These are phyloP conservation scores for Xylaria acuta DNA, from an alignment of 495 filamentous ascomycete genomes.

Conservation along the genomic window DNA sequence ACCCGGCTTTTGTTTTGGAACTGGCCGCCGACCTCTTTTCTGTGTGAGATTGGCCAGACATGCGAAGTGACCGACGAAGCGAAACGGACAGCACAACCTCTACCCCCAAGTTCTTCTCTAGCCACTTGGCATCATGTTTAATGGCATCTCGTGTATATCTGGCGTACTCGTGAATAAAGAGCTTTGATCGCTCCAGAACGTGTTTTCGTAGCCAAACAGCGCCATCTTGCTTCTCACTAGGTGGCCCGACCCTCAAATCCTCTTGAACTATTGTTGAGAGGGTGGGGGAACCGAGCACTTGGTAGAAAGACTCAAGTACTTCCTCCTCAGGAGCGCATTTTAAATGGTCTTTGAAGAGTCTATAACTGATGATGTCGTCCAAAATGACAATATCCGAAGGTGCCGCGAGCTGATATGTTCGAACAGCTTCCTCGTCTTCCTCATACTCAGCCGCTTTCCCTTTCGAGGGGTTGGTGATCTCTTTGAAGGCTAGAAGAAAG, in stretches of 20 bases:
- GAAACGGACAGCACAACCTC: slow-evolving; percentile 74
- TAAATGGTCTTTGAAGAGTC: slow-evolving; percentile 80
- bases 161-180: slow-evolving; percentile 80
- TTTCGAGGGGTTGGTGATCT: slow-evolving; percentile 61
- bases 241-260: slow-evolving; percentile 61
- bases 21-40: slow-evolving; percentile 73
- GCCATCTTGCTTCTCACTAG: slow-evolving; percentile 52
- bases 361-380: slow-evolving; percentile 86
- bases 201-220: slow-evolving; percentile 71
- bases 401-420: slow-evolving; percentile 74
- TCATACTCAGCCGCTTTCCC: slow-evolving; percentile 64
- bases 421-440: slow-evolving; percentile 70
- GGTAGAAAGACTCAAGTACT: slow-evolving; percentile 80
- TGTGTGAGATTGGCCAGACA: slow-evolving; percentile 66
- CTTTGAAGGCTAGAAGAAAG: slow-evolving; percentile 81
- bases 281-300: slow-evolving; percentile 63
- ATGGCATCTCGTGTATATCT: slow-evolving; percentile 69
- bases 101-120: slow-evolving; percentile 85
- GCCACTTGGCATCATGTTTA: slow-evolving; percentile 84
- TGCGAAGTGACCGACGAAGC: slow-evolving; percentile 73
- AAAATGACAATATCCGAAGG: slow-evolving; percentile 77
- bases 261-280: slow-evolving; percentile 67
- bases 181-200: slow-evolving; percentile 81
- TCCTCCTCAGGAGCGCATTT: slow-evolving; percentile 90
- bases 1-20: slow-evolving; percentile 37